Evolutionary conservation across 2,329 filamentous ascomycete species (phyloP).

Genomic region (Paecilomyces sp.): DNA sequence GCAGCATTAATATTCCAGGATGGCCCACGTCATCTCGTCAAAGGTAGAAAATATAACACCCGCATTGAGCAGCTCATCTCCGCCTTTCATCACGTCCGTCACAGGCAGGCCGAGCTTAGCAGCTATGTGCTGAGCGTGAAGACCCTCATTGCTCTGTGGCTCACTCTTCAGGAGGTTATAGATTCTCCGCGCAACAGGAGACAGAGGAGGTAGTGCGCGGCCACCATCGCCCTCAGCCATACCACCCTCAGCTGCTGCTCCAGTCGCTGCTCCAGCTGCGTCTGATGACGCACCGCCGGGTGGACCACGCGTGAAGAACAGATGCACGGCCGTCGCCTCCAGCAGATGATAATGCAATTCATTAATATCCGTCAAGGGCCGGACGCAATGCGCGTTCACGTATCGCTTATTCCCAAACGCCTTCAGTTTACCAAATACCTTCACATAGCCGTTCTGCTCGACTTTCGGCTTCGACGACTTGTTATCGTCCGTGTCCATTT

Average conservation of each 20-base stretch:
- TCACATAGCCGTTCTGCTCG: conserved; percentile 69
- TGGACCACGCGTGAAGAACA: conserved; percentile 70
- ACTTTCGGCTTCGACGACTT: conserved; percentile 46
- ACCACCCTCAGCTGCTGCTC: conserved; percentile 35
- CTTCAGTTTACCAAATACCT: conserved; percentile 79
- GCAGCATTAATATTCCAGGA: conserved; percentile 53
- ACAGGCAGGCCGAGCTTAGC: conserved; percentile 57
- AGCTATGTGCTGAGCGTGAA: conserved; percentile 74
- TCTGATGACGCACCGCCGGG: conserved; percentile 30
- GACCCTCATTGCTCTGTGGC: conserved; percentile 70
- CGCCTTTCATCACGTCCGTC: conserved; percentile 65
- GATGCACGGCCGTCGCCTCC: conserved; percentile 80
- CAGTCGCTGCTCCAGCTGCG: conserved; percentile 44
- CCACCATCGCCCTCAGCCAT: conserved; percentile 29
- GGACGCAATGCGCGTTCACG: conserved; percentile 72
- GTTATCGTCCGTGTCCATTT: conserved; percentile 40
- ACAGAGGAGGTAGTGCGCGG: conserved; percentile 43
- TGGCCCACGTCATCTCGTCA: conserved; percentile 86
- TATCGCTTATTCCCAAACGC: conserved; percentile 76
- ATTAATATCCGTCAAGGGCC: conserved; percentile 76
- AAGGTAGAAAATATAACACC: conserved; percentile 85
- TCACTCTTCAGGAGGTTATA: conserved; percentile 61
- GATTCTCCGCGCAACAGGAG: conserved; percentile 58
- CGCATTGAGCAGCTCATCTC: conserved; percentile 67
- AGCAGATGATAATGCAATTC: conserved; percentile 90